Conservation (phyloP, 192 early-diverging fungal genomes). For the Cetraspora pellucida region DNA sequence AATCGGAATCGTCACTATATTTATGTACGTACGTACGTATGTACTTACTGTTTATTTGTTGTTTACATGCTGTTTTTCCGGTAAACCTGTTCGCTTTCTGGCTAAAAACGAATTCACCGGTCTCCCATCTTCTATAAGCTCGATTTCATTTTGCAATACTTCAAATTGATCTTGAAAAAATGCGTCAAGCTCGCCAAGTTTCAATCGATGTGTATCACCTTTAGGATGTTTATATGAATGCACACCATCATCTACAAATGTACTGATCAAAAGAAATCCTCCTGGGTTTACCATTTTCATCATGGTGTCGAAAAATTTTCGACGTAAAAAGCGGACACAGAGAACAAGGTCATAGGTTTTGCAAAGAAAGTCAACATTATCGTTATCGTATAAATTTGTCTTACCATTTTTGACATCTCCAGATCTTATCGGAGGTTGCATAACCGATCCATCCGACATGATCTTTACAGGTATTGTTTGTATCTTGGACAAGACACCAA, state of each 20-base stretch:
- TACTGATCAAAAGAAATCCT: conserved; percentile 45
- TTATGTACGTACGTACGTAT: not conserved
- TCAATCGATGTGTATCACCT: conserved; percentile 35
- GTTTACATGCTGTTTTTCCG: not conserved
- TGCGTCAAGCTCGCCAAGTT: conserved; percentile 32
- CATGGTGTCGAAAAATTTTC: conserved; percentile 36
- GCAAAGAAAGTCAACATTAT: not conserved
- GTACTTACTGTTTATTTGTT: not conserved
- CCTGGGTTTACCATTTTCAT: conserved; percentile 38
- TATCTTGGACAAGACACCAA: conserved; percentile 14
- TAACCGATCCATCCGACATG: conserved; percentile 36
- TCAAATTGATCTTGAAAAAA: conserved; percentile 33
- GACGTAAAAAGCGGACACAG: conserved; percentile 40
- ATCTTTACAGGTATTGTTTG: conserved; percentile 34
- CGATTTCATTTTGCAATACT: conserved; percentile 38
- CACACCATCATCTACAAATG: conserved; percentile 40
- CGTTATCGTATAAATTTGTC: not conserved
- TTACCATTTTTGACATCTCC: not conserved
- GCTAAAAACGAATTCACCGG: conserved; percentile 44
- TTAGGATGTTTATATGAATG: conserved; percentile 39
- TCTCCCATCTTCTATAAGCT: conserved; percentile 44
- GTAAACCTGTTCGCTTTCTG: conserved; percentile 14
- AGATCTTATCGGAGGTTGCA: not conserved
- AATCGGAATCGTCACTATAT: too few species aligned
- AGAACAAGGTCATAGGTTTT: conserved; percentile 38